A percentile compares a stretch with the other conserved stretches of the same genome.
phyloP scores from a whole-genome alignment of 805 yeast genomes.

The Yamadazyma paraphyllophila region DNA sequence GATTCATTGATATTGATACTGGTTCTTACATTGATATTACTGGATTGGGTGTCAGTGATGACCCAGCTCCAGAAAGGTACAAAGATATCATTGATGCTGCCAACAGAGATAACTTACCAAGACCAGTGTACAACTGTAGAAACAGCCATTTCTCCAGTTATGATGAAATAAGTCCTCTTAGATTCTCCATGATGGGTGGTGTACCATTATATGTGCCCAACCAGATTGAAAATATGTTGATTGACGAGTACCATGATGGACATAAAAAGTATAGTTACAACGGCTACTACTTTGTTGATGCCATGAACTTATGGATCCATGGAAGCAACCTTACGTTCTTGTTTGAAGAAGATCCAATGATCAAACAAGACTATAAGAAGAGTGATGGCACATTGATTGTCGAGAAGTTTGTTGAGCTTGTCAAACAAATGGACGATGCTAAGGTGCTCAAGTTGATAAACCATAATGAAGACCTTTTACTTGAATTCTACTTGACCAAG shows the following conservation, averaged over 20 bases:
- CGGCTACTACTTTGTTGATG: slow-evolving; percentile 21
- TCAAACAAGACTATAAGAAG: slow-evolving; percentile 13
- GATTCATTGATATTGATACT: slow-evolving; percentile 58
- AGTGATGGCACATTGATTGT: slow-evolving; percentile 11
- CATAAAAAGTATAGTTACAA: slow-evolving; percentile 14
- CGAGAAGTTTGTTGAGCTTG: slow-evolving; percentile 17
- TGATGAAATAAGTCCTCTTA: slow-evolving; percentile 50
- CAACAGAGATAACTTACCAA: slow-evolving; percentile 7
- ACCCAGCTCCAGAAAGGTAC: slow-evolving; percentile 13
- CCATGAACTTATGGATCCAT: slow-evolving; percentile 19
- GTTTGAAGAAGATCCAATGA: slow-evolving; percentile 13
- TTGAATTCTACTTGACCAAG: slow-evolving; percentile 21
- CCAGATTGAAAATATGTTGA: slow-evolving; percentile 16
- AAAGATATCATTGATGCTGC: slow-evolving; percentile 13
- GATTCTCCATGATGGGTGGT: slow-evolving; percentile 53
- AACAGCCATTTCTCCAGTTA: slow-evolving; percentile 53
- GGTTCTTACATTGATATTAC: slow-evolving; percentile 47
- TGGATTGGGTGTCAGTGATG: slow-evolving; percentile 15
- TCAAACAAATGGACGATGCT: slow-evolving; percentile 16
- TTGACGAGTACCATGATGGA: slow-evolving; percentile 19
- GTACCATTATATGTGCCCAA: slow-evolving; percentile 25
- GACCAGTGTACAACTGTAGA: slow-evolving; percentile 44
- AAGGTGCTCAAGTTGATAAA: slow-evolving; percentile 20
- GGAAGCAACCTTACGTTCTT: slow-evolving; percentile 13
- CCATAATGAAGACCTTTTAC: slow-evolving; percentile 15